These are phyloP conservation scores for Lasiodiplodia sp. DNA, from an alignment of 2,329 filamentous ascomycete species.

Conservation along the genomic window DNA sequence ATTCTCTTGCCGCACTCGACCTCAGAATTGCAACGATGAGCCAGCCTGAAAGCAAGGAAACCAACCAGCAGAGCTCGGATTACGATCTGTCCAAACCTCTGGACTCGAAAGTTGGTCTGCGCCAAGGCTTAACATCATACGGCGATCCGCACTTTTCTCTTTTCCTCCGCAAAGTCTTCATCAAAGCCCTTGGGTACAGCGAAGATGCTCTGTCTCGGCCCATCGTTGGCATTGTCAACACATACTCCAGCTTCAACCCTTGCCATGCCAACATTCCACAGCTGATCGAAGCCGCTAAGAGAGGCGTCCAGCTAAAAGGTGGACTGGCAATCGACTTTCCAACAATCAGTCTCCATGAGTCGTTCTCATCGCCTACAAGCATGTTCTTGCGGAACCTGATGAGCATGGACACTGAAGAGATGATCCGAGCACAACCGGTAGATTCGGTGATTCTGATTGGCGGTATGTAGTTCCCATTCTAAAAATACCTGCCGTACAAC, in stretches of 20 bases:
- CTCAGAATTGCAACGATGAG: no score
- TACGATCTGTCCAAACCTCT: slow-evolving; percentile 68
- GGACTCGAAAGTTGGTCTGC: slow-evolving; percentile 60
- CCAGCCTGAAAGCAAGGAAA: neutral
- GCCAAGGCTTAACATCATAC: slow-evolving; percentile 71
- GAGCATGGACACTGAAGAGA: slow-evolving; percentile 83
- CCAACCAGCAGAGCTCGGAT: slow-evolving; percentile 46
- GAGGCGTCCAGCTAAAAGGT: slow-evolving; percentile 71
- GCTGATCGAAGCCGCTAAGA: slow-evolving; percentile 73
- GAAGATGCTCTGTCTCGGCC: slow-evolving; percentile 74
- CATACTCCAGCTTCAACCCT: slow-evolving; percentile 75
- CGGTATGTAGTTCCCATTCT: slow-evolving; percentile 37
- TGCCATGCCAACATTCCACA: slow-evolving; percentile 77
- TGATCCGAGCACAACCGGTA: slow-evolving; percentile 74
- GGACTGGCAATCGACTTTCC: slow-evolving; percentile 76
- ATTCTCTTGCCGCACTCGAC: no score
- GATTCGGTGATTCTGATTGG: slow-evolving; percentile 74
- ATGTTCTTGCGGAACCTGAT: slow-evolving; percentile 79
- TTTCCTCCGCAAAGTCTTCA: slow-evolving; percentile 78
- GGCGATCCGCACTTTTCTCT: slow-evolving; percentile 78
- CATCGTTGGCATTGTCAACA: slow-evolving; percentile 78
- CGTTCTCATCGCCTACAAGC: slow-evolving; percentile 73
- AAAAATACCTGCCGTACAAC: neutral
- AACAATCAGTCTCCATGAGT: slow-evolving; percentile 75
- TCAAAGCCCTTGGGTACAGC: slow-evolving; percentile 77